These are phyloP conservation scores for Strobilomyces echinocephalus DNA, from an alignment of 768 basidiomycete species.

Conservation along the genomic window DNA sequence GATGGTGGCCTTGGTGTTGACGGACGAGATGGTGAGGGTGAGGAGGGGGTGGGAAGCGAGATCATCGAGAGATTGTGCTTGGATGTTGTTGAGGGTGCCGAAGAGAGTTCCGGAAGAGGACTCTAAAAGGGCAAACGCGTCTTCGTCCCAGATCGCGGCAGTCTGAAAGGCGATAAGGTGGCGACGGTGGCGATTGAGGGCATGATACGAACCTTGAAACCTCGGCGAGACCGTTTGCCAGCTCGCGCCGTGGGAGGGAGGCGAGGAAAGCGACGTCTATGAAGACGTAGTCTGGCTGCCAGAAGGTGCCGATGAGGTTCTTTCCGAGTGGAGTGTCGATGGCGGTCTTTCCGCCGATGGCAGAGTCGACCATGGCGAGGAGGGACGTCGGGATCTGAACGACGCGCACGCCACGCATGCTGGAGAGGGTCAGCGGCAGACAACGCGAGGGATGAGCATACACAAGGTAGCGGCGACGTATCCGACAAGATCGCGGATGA, in stretches of 20 bases:
- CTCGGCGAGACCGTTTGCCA: constrained; percentile 99
- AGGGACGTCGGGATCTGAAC: constrained; percentile 96
- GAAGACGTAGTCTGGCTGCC: constrained; percentile 97
- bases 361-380: constrained; percentile 97
- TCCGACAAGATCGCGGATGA: constrained; percentile 94
- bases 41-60: constrained; percentile 82
- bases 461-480: constrained; percentile 97
- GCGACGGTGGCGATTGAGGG: neutral
- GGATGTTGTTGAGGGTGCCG: constrained; percentile 66
- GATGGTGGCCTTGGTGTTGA: constrained; percentile 94
- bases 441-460: constrained; percentile 22
- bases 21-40: constrained; percentile 87
- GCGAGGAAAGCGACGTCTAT: constrained; percentile 96
- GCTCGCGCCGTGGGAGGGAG: constrained; percentile 85
- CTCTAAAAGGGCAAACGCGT: constrained; percentile 85
- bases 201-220: constrained; percentile 72
- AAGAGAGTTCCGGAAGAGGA: constrained; percentile 80
- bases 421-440: constrained; percentile 28
- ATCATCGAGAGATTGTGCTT: constrained; percentile 54
- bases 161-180: constrained; percentile 50
- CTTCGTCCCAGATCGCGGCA: constrained; percentile 96
- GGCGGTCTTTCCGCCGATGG: constrained; percentile 98
- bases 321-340: constrained; percentile 98
- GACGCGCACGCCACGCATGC: constrained; percentile 96
- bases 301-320: constrained; percentile 97